Base-by-base conservation (phyloP, 2,329 filamentous ascomycete species). In the Fusarium udum region DNA sequence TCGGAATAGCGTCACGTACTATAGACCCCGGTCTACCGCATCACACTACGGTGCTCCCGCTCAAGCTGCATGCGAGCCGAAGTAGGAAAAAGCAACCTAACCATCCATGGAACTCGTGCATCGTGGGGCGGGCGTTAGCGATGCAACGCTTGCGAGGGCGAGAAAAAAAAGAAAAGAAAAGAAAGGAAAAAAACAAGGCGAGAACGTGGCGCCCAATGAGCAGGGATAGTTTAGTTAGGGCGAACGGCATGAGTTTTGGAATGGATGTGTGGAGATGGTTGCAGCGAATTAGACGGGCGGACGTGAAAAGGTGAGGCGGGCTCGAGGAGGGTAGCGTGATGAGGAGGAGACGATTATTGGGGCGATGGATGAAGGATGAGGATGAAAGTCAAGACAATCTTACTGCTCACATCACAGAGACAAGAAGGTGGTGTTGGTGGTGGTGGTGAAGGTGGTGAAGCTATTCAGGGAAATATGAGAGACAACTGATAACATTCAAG, bases 241-340 rank as follows among this genome's bases (percentile, higher is more conserved):
- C 77, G 77, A 78, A 78, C 77, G 76, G 76, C 73, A 78, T 76
- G 63, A 55, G 45, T 42, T 59, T 49, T 62, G 69, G 61, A 69
- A 72, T 61, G 62, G 62, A 53, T 67, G 67, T 62, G 71, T 67
- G 71, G 71, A 60, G 70, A 70, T 55, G 39, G 39, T 36, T 42
- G 48, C 18, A 34, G 43, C 72, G 43, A 76, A 75, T 71, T 52
- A 68, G 14, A 53, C 28, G 39, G 18, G 31, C 39, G 37, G 31
- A 12, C 7, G 10, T 51, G 11, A 28, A 70, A 75, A 71, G 64
- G 70, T 69, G 72, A 75, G 75, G 69, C 73, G 73, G 57, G 61
- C 48, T 72, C 32, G 65, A 43, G 69, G 59, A 64, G 65, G 69
- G 72, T 63, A 71, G 72, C 62, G 69, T 75, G 72, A 70, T 64